Base-by-base conservation (phyloP, 1,284 basidiomycete genomes). In the Crepidotus sp. region DNA sequence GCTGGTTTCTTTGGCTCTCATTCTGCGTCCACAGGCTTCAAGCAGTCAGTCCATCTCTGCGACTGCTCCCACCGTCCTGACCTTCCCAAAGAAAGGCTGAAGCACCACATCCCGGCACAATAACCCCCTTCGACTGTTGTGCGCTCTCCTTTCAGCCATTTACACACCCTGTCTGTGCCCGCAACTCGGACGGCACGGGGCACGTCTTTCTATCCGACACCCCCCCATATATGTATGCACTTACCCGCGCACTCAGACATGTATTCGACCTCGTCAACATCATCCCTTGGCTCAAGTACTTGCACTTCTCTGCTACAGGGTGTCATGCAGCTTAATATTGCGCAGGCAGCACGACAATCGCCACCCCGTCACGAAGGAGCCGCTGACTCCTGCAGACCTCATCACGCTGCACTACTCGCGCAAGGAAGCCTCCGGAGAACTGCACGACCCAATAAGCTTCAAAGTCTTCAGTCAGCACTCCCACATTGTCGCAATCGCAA, bases 61-160 rank as follows among this genome's bases (percentile, higher is more conserved):
- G 33, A 21, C 21, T 39, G 25, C 35, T 33, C 43, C 27, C 39
- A 26, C 18, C 34, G 6, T 26, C 30, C 24, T 33, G 37, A 31
- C 19, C 29, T 29, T 51, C 37, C 9, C 41, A 40, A 55, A 88
- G 83, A 42, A 89, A 86, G 58, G 68, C 70, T 18, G 74, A 83
- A 59, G 77, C 71, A 27, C 71, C 74, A 8, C 73, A 76, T 60
- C 73, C 76, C 40, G 76, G 69, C 46, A 66, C 73, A 45, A 69
- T 70, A 46, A 87, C 87, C 1, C 85, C 90, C 6, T 93, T 88
- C 56, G 91, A 97, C 65, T 95, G 84, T 57, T 98, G 94, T 55
- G 83, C 92, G 0, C 75, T 97, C 25, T 92, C 91, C 6, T 86
- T 95, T 52, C 91, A 95, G 60, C 89, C 86, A 1, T 97, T 96